phyloP scores from a whole-genome alignment of 2,329 filamentous ascomycete genomes.

The Alternaria brassicae region DNA sequence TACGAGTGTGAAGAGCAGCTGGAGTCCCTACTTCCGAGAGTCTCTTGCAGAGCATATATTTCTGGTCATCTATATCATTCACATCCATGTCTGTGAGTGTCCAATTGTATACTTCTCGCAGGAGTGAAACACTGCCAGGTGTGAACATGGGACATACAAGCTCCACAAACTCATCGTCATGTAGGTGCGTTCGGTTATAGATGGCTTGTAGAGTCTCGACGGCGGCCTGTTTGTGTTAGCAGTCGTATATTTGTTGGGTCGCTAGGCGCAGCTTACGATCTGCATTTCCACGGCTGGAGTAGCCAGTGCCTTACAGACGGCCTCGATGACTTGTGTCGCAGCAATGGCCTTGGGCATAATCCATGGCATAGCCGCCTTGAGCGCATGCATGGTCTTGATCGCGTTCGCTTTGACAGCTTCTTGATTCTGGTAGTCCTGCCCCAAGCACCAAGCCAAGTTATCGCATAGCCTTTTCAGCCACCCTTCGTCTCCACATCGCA shows the following conservation, averaged over 20 bases:
- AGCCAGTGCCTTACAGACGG: slow-evolving; percentile 50
- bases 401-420: slow-evolving; percentile 73
- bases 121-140: slow-evolving; percentile 72
- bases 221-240: slow-evolving; percentile 55
- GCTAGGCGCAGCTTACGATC: slow-evolving; percentile 32
- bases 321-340: slow-evolving; percentile 54
- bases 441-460: slow-evolving; percentile 76
- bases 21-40: slow-evolving; percentile 76
- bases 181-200: slow-evolving; percentile 75
- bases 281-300: slow-evolving; percentile 47
- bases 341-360: slow-evolving; percentile 82
- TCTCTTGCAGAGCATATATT: slow-evolving; percentile 92
- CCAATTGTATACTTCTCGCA: slow-evolving; percentile 79
- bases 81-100: slow-evolving; percentile 78
- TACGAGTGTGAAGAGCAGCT: slow-evolving; percentile 4
- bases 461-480: slow-evolving; percentile 82
- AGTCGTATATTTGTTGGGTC: background rate
- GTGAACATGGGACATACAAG: slow-evolving; percentile 82
- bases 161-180: slow-evolving; percentile 77
- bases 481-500: slow-evolving; percentile 81
- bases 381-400: slow-evolving; percentile 76
- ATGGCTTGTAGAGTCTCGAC: slow-evolving; percentile 84
- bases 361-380: slow-evolving; percentile 85
- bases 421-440: slow-evolving; percentile 68
- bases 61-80: slow-evolving; percentile 86